Base-by-base conservation (phyloP, 306 rosid species). In the Coriaria nepalensis region DNA sequence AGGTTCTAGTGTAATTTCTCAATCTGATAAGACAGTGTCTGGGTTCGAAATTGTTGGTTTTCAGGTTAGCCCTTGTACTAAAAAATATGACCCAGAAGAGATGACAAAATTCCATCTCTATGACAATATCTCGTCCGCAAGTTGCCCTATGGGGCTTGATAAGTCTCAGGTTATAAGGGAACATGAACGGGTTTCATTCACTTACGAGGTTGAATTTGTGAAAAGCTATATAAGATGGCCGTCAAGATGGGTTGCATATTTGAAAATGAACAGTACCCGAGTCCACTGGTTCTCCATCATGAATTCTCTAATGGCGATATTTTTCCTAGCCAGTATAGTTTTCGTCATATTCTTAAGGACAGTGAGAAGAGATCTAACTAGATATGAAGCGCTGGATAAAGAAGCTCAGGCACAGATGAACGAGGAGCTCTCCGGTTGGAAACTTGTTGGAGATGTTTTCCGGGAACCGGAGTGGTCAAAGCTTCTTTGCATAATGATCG, bases 361-460 rank as follows among this genome's bases (percentile, higher is more conserved):
- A 0, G 87, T 85, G 64, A 81, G 95, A 60, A 78, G 95, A 72
- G 95, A 85, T 60, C 62, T 85, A 63, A 82, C 95, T 43, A 76
- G 81, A 73, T 85, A 85, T 46, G 95, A 84, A 61, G 95, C 80
- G 50, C 61, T 84, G 72, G 95, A 84, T 78, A 84, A 84, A 66
- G 95, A 84, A 67, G 52, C 95, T 49, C 95, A 85, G 61, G 95
- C 87, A 40, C 95, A 85, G 70, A 85, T 80, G 87, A 85, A 81
- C 35, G 95, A 85, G 72, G 95, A 85, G 76, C 93, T 85, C 60
- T 85, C 95, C 35, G 95, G 95, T 57, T 85, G 95, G 93, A 85
- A 85, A 65, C 93, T 85, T 70, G 95, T 85, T 64, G 95, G 95
- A 44, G 95, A 85, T 59, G 95, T 81, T 32, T 85, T 85, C 70